phyloP scores from a whole-genome alignment of 2,329 filamentous ascomycete species.

The Epichloe uncinata region DNA sequence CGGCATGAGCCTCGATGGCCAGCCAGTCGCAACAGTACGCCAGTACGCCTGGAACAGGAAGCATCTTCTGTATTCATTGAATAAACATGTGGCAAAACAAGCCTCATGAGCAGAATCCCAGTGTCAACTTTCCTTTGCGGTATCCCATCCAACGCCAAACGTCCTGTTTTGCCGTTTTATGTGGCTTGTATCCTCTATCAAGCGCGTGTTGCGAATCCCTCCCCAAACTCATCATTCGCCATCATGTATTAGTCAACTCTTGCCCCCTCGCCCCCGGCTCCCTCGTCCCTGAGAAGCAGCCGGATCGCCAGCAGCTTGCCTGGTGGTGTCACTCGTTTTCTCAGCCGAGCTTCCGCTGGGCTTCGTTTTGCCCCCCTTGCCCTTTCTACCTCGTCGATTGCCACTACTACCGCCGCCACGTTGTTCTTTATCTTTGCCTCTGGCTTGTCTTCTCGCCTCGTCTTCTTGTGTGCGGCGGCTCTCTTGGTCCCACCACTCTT shows the following conservation, averaged over 20 bases:
- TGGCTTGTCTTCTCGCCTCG: constrained; percentile 30
- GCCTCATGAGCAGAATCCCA: background rate
- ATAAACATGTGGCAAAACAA: background rate
- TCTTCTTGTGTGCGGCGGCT: constrained; percentile 57
- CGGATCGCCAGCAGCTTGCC: background rate
- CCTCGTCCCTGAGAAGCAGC: background rate
- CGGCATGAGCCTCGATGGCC: no score
- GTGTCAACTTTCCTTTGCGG: background rate
- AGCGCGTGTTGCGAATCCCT: background rate
- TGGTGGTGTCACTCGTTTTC: constrained; percentile 8
- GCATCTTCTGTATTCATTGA: no score
- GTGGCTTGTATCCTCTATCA: background rate
- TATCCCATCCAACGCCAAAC: background rate
- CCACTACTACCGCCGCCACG: constrained; percentile 9
- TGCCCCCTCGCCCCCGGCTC: constrained; percentile 3
- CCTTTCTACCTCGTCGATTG: constrained; percentile 15
- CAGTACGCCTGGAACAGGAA: no score
- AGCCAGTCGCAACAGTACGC: no score
- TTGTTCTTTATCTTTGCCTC: constrained; percentile 25
- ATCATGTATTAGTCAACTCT: background rate
- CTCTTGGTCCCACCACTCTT: constrained; percentile 92
- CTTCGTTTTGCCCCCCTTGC: constrained; percentile 18
- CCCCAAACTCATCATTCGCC: background rate
- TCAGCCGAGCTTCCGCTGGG: constrained; percentile 7
- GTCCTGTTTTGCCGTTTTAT: background rate